Conservation (phyloP, 2,329 filamentous ascomycete species). For the Penicillium polonicum region DNA sequence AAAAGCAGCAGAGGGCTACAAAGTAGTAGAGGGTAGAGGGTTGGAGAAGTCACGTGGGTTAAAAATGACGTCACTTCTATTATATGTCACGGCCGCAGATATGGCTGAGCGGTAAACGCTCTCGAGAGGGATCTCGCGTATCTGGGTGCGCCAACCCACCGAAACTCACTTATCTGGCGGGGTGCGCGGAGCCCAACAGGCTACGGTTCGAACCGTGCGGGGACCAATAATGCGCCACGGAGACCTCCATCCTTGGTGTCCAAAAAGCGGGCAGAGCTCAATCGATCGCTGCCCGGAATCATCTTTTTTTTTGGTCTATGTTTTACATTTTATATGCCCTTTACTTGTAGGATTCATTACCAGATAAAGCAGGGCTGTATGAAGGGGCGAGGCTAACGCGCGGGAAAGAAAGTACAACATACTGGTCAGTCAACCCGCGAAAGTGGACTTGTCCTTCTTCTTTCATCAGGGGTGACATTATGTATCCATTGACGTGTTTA, state of each 20-base stretch:
- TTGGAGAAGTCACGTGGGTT: background rate
- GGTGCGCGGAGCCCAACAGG: background rate
- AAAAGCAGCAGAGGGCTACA: too few species aligned
- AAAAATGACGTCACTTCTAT: background rate
- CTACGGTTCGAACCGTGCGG: background rate
- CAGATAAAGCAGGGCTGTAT: background rate
- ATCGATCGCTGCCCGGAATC: background rate
- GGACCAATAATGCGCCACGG: too few species aligned
- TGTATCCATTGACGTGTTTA: background rate
- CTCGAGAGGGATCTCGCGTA: too few species aligned
- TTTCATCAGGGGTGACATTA: background rate
- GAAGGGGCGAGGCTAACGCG: background rate
- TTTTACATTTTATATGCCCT: background rate
- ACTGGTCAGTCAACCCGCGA: too few species aligned
- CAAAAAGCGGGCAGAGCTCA: background rate
- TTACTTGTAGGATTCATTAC: background rate
- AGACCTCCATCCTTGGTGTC: background rate
- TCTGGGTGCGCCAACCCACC: too few species aligned
- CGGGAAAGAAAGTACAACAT: too few species aligned
- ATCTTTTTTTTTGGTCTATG: background rate
- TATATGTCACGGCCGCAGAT: background rate
- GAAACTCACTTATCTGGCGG: too few species aligned
- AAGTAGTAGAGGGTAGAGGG: too few species aligned
- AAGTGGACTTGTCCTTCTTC: background rate
- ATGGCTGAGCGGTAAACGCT: background rate